Evolutionary conservation across 805 yeast genomes (phyloP).

Genomic region (Lipomyces kockii): DNA sequence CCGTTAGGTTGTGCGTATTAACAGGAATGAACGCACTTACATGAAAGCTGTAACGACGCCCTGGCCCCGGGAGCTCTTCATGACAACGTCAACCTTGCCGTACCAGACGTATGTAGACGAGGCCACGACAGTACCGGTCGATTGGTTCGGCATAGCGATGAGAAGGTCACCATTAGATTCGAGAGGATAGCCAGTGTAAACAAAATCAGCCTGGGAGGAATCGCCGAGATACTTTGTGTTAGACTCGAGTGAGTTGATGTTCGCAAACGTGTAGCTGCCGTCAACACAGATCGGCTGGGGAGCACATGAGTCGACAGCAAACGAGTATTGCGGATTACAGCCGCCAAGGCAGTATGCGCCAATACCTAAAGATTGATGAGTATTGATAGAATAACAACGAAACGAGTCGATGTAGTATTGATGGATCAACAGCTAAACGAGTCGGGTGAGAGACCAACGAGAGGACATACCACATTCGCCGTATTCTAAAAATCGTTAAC

Average conservation of each 20-base stretch:
- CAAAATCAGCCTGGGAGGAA: conserved; percentile 68
- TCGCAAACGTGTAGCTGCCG: conserved; percentile 41
- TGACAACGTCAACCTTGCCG: conserved; percentile 71
- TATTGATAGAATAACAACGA: background rate
- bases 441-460: background rate
- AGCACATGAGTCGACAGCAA: conserved; percentile 71
- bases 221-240: conserved; percentile 68
- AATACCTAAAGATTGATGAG: conserved; percentile 42
- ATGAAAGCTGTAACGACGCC: conserved; percentile 89
- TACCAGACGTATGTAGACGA: conserved; percentile 85
- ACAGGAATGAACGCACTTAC: conserved; percentile 5
- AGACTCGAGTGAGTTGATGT: conserved; percentile 45
- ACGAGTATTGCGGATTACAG: conserved; percentile 79
- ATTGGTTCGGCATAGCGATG: conserved; percentile 76
- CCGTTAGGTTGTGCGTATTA: background rate
- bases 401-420: too few species aligned
- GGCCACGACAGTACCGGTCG: conserved; percentile 79
- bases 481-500: conserved; percentile 46
- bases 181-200: conserved; percentile 57
- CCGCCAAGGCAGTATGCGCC: conserved; percentile 83
- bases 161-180: conserved; percentile 62
- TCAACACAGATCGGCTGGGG: conserved; percentile 78
- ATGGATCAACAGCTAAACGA: background rate
- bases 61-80: conserved; percentile 72
- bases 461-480: conserved; percentile 68